Evolutionary conservation across 1,139 yeast species (phyloP), one percentile per base, ranked within the genome.

Genomic region (Candida albicans): DNA sequence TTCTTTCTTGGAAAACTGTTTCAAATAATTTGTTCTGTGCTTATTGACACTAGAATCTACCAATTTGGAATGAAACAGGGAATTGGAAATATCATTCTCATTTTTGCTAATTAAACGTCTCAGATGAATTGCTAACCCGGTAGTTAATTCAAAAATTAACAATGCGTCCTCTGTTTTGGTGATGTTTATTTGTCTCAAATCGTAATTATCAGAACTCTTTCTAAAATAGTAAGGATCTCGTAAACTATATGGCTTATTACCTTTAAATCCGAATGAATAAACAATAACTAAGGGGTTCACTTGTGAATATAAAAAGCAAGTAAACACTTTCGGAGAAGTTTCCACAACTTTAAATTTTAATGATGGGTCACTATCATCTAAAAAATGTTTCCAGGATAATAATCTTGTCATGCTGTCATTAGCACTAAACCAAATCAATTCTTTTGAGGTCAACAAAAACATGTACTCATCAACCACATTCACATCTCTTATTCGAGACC

Each of bases 311-410:
- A 78, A 45, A 12, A 69, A 46, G 24, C 79, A 72, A 28, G 63
- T 46, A 41, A 60, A 66, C 4, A 55, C 48, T 4, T 54, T 56
- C 37, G 62, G 33, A 11, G 52, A 54, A 5, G 50, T 40, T 25
- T 50, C 45, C 13, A 52, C 47, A 1, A 74, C 62, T 1, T 65
- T 49, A 37, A 86, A 49, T 46, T 63, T 67, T 47, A 82, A 53
- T 0, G 90, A 75, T 1, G 79, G 77, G 52, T 88, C 96, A 0
- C 58, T 47, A 9, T 76, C 72, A 37, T 74, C 72, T 37, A 84
- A 62, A 48, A 67, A 76, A 59, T 88, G 96, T 47, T 82, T 84
- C 89, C 91, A 84, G 0, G 90, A 77, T 2, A 87, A 54, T 8
- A 79, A 48, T 46, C 85, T 68, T 33, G 62, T 62, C 3, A 68